Base-by-base conservation (phyloP, 805 yeast species). In the Nakazawaea holstii region DNA sequence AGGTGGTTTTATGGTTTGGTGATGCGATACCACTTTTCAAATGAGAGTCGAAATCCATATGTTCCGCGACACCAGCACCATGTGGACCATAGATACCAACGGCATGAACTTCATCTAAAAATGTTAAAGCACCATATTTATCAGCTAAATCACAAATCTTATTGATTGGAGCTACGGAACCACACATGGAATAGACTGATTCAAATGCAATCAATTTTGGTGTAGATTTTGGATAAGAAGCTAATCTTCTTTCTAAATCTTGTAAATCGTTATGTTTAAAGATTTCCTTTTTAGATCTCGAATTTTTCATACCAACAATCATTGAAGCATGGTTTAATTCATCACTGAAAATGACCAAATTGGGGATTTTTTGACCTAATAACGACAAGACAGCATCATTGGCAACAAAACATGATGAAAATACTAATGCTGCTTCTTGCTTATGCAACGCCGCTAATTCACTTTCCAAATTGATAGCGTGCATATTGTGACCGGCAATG, bases 31-130 rank as follows among this genome's bases (percentile, higher is more conserved):
- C 94, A 13, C 82, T 66, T 49, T 71, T 63, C 60, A 87, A 79
- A 63, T 92, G 95, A 47, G 82, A 81, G 41, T 87, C 87, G 58
- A 90, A 94, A 68, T 94, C 88, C 59, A 86, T 74, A 65, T 94
- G 99, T 68, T 94, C 99, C 41, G 98, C 97, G 47, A 94, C 98
- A 70, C 99, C 99, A 31, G 97, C 99, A 62, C 99, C 99, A 59
- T 87, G 96, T 51, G 99, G 98, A 59, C 99, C 99, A 64, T 94
- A 94, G 84, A 94, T 79, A 48, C 99, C 99, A 41, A 94, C 98
- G 32, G 99, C 98, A 62, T 94, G 99, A 35, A 94, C 99, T 68
- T 94, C 99, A 66, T 94, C 99, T 65, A 94, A 74, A 68, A 94
- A 94, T 29, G 99, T 94, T 58, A 94, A 69, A 41, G 98, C 98